Percentiles rank a stretch among this genome's conserved stretches.
phyloP scores from a whole-genome alignment of 129 eudicot genomes.

The Logfia minima region DNA sequence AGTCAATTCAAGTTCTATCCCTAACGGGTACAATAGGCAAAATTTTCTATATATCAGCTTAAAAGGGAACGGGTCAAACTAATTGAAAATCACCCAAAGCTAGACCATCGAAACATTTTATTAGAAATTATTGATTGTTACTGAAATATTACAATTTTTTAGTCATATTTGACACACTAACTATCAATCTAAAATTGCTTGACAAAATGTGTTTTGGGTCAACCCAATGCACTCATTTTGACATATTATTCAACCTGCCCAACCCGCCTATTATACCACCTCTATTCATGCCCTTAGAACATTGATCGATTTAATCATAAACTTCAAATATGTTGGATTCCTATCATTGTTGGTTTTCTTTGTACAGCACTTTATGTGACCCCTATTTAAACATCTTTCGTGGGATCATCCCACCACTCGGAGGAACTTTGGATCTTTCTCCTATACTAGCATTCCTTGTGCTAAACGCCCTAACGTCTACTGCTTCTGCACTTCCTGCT shows the following conservation, averaged over 20 bases:
- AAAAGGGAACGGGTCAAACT: not conserved
- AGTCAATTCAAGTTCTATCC: not conserved
- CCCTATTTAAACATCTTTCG: slow-evolving; percentile 95
- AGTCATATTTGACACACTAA: not conserved
- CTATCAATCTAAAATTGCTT: too few species aligned
- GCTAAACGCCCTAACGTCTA: slow-evolving; percentile 76
- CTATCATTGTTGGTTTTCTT: not conserved
- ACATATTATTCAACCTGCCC: too few species aligned
- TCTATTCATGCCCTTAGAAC: too few species aligned
- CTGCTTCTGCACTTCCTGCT: slow-evolving; percentile 96
- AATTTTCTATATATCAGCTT: not conserved
- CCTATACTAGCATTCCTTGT: slow-evolving; percentile 91
- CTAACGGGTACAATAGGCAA: too few species aligned
- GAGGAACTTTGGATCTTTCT: slow-evolving; percentile 94
- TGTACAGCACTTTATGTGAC: slow-evolving; percentile 82
- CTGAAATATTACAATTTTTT: too few species aligned
- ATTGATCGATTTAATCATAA: not conserved
- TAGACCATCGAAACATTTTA: not conserved
- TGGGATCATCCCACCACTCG: slow-evolving; percentile 84
- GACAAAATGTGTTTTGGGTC: too few species aligned
- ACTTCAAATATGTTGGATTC: not conserved
- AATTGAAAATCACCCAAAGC: not conserved
- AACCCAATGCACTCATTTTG: too few species aligned
- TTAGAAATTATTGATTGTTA: not conserved
- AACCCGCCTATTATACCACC: too few species aligned